Percentiles rank a stretch among this genome's conserved stretches.
Conservation (phyloP, 148 eudicot genomes). For the Tetragonia tetragonoides region DNA sequence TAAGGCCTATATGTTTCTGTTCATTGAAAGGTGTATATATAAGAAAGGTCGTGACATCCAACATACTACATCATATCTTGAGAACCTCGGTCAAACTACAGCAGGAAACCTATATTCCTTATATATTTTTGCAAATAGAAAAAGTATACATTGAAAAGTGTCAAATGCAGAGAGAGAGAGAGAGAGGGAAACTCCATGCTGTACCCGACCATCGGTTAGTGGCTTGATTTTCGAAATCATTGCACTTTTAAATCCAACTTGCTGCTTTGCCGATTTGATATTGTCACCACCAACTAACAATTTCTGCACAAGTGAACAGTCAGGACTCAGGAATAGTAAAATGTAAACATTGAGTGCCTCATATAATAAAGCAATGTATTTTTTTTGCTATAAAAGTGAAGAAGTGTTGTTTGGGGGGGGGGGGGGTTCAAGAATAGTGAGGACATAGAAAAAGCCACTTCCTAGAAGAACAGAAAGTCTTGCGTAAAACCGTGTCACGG, state of each 20-base stretch:
- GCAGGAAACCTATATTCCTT: neutral
- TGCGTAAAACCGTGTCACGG: no score
- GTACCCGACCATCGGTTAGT: constrained; percentile 92
- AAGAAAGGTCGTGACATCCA: neutral
- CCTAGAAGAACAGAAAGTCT: neutral
- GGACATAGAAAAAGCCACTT: neutral
- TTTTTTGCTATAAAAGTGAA: neutral
- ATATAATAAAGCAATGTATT: neutral
- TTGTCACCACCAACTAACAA: constrained; percentile 62
- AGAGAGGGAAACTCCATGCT: constrained; percentile 15
- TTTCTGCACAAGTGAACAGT: constrained; percentile 56
- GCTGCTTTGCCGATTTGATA: constrained; percentile 53
- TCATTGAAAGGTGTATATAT: neutral
- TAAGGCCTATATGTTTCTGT: neutral
- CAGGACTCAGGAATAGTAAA: neutral
- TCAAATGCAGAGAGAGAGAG: neutral
- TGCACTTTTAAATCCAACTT: constrained; percentile 83
- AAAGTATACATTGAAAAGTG: neutral
- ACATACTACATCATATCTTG: neutral
- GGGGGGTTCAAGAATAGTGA: neutral
- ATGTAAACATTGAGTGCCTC: neutral
- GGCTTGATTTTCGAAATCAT: constrained; percentile 84
- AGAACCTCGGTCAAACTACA: neutral
- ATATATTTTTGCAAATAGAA: neutral
- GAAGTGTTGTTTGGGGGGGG: no score